These are phyloP conservation scores for Cordyceps cicadae DNA, from an alignment of 2,329 filamentous ascomycete species.

Conservation along the genomic window DNA sequence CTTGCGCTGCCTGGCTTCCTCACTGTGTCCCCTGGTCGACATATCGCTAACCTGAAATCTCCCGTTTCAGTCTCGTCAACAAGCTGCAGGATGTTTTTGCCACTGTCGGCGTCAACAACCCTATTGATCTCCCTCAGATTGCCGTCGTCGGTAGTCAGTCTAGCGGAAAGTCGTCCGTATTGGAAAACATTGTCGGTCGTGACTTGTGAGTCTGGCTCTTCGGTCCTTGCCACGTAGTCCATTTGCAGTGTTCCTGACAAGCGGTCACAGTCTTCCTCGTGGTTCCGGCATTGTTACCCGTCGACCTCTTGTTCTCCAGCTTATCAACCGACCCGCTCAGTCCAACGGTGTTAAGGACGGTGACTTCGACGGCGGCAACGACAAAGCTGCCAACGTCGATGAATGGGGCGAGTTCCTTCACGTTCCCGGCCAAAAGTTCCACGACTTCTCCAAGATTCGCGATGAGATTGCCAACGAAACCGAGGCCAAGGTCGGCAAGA, in stretches of 20 bases:
- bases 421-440: conserved; percentile 94
- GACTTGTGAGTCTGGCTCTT: conserved; percentile 69
- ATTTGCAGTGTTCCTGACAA: conserved; percentile 13
- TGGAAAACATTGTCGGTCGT: conserved; percentile 97
- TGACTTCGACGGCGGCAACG: conserved; percentile 57
- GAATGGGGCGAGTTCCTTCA: conserved; percentile 99
- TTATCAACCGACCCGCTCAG: conserved; percentile 81
- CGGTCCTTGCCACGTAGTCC: conserved; percentile 11
- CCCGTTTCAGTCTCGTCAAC: conserved; percentile 66
- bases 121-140: conserved; percentile 97
- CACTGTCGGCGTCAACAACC: conserved; percentile 97
- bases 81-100: conserved; percentile 99
- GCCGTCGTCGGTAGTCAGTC: conserved; percentile 97
- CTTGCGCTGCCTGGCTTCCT: conserved; percentile 2
- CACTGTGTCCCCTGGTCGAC: conserved; percentile 7
- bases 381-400: conserved; percentile 83
- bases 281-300: conserved; percentile 96
- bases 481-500: conserved; percentile 89
- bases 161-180: conserved; percentile 96
- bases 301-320: conserved; percentile 89
- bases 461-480: conserved; percentile 97
- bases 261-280: conserved; percentile 67
- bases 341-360: conserved; percentile 65
- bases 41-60: conserved; percentile 1
- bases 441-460: conserved; percentile 96